phyloP scores from a whole-genome alignment of 108 stramenopile genomes.

The Aureococcus anophagefferens region DNA sequence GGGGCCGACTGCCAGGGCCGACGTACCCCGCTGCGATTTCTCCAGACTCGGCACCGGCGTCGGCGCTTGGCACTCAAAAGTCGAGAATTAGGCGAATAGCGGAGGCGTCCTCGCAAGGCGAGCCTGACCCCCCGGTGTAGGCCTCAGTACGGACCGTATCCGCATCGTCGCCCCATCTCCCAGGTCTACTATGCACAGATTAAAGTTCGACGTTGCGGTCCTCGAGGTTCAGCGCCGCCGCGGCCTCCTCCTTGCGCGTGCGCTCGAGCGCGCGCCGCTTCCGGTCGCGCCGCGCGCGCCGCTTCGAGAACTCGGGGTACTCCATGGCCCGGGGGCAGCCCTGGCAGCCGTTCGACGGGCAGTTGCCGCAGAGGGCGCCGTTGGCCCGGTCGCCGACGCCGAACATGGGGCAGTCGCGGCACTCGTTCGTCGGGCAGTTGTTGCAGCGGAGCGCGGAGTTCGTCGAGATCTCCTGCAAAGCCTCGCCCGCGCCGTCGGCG shows the following conservation, averaged over 20 bases:
- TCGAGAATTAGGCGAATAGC: too few species aligned
- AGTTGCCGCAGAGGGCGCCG: slow-evolving; percentile 26
- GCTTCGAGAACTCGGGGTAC: slow-evolving; percentile 16
- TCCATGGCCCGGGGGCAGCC: slow-evolving; percentile 25
- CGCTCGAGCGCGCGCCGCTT: background rate
- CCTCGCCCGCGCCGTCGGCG: slow-evolving; percentile 11
- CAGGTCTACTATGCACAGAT: too few species aligned
- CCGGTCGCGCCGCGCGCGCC: background rate
- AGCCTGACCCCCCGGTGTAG: too few species aligned
- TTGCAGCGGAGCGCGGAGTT: slow-evolving; percentile 63
- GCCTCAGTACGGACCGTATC: too few species aligned
- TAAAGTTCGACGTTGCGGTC: too few species aligned
- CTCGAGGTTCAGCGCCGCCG: too few species aligned
- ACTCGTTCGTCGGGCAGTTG: slow-evolving; percentile 65
- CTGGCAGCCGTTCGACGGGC: slow-evolving; percentile 24
- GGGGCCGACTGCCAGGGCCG: too few species aligned
- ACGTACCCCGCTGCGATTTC: too few species aligned
- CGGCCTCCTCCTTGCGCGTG: background rate
- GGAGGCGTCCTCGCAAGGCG: too few species aligned
- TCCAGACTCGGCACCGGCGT: too few species aligned
- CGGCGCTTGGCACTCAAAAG: too few species aligned
- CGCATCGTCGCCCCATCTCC: too few species aligned
- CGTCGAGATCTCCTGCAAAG: slow-evolving; percentile 56
- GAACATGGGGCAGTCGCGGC: slow-evolving; percentile 74
- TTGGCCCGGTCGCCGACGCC: slow-evolving; percentile 52